A percentile compares a stretch with the other conserved stretches of the same genome.
Evolutionary conservation across 306 rosid species (phyloP).

Genomic region (Argentina anserina): DNA sequence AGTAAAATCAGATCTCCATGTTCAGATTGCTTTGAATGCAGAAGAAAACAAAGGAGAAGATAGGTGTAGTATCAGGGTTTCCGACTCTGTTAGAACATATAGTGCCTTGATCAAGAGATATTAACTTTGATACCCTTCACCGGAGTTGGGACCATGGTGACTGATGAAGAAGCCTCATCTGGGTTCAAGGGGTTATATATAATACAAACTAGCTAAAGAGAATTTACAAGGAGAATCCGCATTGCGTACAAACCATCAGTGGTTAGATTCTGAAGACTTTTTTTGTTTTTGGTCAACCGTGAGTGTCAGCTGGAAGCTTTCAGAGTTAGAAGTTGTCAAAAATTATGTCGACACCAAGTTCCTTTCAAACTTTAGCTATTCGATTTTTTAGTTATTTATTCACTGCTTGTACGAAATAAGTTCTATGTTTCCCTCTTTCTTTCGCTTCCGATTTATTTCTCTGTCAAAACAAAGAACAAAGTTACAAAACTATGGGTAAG

Average conservation of each 20-base stretch:
- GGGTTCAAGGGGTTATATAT: neutral
- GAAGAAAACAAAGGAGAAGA: slow-evolving; percentile 69
- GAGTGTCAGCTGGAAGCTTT: neutral
- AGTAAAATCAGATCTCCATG: slow-evolving; percentile 48
- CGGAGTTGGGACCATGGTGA: slow-evolving; percentile 2
- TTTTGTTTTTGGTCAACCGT: neutral
- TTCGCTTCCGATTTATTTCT: no score
- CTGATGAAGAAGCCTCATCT: neutral
- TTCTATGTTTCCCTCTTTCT: no score
- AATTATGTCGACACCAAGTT: neutral
- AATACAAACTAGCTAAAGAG: neutral
- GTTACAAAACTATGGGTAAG: no score
- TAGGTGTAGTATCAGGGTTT: slow-evolving; percentile 26
- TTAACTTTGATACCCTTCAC: neutral
- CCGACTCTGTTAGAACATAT: neutral
- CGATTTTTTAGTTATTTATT: neutral
- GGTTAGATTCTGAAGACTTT: no score
- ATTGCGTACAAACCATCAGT: neutral
- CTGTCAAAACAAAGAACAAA: no score
- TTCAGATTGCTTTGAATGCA: slow-evolving; percentile 72
- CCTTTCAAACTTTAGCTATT: neutral
- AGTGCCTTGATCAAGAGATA: slow-evolving; percentile 16
- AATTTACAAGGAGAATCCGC: neutral
- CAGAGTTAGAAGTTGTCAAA: neutral
- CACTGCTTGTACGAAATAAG: no score